Base-by-base conservation (phyloP, 345 rosid genomes). In the Pugionium dolabratum region DNA sequence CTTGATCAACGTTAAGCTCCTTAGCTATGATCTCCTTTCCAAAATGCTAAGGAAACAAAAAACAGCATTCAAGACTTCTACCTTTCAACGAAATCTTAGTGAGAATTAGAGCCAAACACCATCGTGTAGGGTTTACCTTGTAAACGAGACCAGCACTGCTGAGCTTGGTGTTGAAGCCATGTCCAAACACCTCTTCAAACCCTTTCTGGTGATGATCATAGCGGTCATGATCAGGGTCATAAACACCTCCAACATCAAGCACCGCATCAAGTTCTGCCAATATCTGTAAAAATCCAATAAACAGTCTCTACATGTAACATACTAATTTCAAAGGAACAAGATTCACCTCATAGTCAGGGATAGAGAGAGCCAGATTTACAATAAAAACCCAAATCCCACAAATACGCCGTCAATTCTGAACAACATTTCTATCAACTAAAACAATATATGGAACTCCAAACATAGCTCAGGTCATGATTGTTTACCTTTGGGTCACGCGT, bases 121-220 rank as follows among this genome's bases (percentile, higher is more conserved):
- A 40, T 6, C 1, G 8, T 26, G 33, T 10, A 34, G 2, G 27
- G 10, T 41, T 27, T 63, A 90, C 97, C 99, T 94, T 86, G 79
- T 90, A 94, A 76, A 94, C 88, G 69, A 94, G 88, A 54, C 96
- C 97, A 56, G 96, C 99, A 72, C 99, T 94, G 60, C 97, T 86
- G 53, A 94, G 95, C 72, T 90, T 90, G 65, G 95, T 88, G 51
- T 72, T 76, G 66, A 90, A 86, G 2, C 96, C 97, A 72, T 90
- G 82, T 29, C 97, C 97, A 77, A 90, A 90, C 5, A 85, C 84
- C 78, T 94, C 87, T 75, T 71, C 86, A 69, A 86, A 94, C 3
- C 95, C 97, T 53, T 90, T 94, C 71, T 90, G 97, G 72, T 90
- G 97, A 80, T 86, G 96, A 78, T 90, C 97, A 62, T 85, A 94